Percentiles rank a stretch among this genome's conserved stretches.
These are phyloP conservation scores for Diutina siamensis DNA, from an alignment of 1,139 yeast species.

Conservation along the genomic window DNA sequence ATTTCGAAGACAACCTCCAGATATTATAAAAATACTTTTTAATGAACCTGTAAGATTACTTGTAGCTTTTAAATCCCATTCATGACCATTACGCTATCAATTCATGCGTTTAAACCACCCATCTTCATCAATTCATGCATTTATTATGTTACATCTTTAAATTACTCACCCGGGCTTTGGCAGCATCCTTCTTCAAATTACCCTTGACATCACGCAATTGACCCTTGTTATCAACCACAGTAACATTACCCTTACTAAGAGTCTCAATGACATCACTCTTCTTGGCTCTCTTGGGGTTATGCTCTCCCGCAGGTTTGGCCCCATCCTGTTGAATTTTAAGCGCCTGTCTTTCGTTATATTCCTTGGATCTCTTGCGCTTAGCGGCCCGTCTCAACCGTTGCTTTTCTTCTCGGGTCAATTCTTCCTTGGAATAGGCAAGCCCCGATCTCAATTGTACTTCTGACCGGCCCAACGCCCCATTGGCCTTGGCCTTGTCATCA, in stretches of 20 bases:
- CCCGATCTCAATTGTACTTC: conserved; percentile 76
- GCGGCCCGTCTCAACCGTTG: conserved; percentile 77
- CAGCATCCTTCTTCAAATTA: conserved; percentile 34
- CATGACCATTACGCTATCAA: too few species aligned
- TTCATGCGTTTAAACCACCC: too few species aligned
- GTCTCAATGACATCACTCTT: conserved; percentile 61
- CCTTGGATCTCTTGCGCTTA: conserved; percentile 68
- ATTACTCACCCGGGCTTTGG: conserved; percentile 11
- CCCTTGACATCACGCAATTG: conserved; percentile 67
- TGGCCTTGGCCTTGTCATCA: conserved; percentile 34
- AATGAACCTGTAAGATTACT: too few species aligned
- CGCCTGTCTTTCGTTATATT: conserved; percentile 28
- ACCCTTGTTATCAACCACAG: conserved; percentile 71
- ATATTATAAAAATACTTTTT: too few species aligned
- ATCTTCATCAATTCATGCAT: too few species aligned
- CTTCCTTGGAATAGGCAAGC: conserved; percentile 71
- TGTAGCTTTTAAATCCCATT: too few species aligned
- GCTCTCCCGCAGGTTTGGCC: conserved; percentile 12
- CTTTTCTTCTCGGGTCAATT: conserved; percentile 76
- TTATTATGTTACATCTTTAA: conserved; percentile 12
- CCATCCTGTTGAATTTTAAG: conserved; percentile 16
- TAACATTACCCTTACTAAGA: conserved; percentile 62
- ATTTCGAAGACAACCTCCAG: too few species aligned
- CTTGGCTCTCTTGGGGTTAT: conserved; percentile 38
- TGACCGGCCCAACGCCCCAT: conserved; percentile 23